Evolutionary conservation across 768 basidiomycete species (phyloP).

Genomic region (Lactifluus piperatus): DNA sequence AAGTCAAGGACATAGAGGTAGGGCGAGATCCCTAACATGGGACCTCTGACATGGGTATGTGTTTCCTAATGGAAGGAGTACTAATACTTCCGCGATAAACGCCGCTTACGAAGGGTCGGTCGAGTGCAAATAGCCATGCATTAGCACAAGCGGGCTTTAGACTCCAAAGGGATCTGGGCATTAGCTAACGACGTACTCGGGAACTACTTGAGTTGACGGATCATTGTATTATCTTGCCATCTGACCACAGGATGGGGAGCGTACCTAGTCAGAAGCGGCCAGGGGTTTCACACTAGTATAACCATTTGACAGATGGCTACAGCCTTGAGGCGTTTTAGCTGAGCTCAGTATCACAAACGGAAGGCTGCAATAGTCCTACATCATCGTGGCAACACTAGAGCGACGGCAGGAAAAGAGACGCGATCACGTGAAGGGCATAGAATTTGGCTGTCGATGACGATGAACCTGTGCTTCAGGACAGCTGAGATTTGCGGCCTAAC

Average conservation of each 20-base stretch:
- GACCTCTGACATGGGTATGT: constrained; percentile 43
- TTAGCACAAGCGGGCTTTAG: constrained; percentile 36
- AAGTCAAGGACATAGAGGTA: neutral
- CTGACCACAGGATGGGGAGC: constrained; percentile 41
- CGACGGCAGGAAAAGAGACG: neutral
- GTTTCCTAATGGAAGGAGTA: neutral
- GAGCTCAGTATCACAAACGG: neutral
- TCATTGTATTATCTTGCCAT: constrained; percentile 48
- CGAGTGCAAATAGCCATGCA: constrained; percentile 29
- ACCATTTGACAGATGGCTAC: neutral
- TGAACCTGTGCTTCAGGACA: neutral
- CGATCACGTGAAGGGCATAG: neutral
- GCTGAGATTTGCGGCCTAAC: neutral
- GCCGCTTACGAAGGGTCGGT: neutral
- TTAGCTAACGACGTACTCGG: constrained; percentile 27
- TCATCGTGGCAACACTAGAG: neutral
- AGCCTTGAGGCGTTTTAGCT: neutral
- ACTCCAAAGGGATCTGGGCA: neutral
- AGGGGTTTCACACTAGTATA: neutral
- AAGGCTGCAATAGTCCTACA: neutral
- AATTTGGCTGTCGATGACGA: neutral
- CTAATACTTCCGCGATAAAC: neutral
- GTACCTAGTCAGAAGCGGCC: neutral
- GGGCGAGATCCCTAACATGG: constrained; percentile 36
- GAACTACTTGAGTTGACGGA: constrained; percentile 34